Evolutionary conservation across 257 asterid genomes (phyloP), one percentile per base, ranked within the genome.

Genomic region (Solanum chilense): DNA sequence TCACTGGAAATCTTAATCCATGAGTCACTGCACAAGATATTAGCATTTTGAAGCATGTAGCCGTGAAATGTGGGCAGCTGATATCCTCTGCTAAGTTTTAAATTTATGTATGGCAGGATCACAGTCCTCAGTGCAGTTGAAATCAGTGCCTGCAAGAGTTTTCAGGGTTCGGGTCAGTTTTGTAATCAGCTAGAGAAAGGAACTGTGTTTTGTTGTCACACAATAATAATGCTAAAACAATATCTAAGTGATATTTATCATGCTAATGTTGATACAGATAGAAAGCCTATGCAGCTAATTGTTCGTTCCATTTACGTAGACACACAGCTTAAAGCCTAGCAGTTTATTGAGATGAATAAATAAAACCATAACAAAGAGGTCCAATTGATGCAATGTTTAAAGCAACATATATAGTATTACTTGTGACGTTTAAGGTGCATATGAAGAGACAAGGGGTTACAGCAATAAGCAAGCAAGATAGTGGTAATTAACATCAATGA

Each of bases 1-100:
- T 96, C 95, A 76, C 95, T 93, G 93, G 94, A 91, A 80, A 95
- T 76, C 56, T 86, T 89, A 82, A 95, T 90, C 98, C 98, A 92
- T 5, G 93, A 90, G 11, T 93, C 91, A 16, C 89, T 27, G 88
- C 90, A 93, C 77, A 90, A 49, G 85, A 97, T 89, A 62, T 89
- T 88, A 29, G 98, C 91, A 83, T 94, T 88, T 49, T 89, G 92
- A 87, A 97, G 97, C 87, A 87, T 91, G 44, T 96, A 96, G 18
- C 99, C 98, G 25, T 88, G 93, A 88, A 92, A 91, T 86, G 83
- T 78, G 10, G 99, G 99, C 83, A 97, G 85, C 39, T 88, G 91
- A 88, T 82, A 80, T 85, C 99, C 99, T 69, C 87, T 84, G 85
- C 90, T 45, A 20, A 97, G 94, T 89, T 91, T 92, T 82, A 91